phyloP scores from a whole-genome alignment of 768 basidiomycete genomes.

The Leucosporidium scottii region DNA sequence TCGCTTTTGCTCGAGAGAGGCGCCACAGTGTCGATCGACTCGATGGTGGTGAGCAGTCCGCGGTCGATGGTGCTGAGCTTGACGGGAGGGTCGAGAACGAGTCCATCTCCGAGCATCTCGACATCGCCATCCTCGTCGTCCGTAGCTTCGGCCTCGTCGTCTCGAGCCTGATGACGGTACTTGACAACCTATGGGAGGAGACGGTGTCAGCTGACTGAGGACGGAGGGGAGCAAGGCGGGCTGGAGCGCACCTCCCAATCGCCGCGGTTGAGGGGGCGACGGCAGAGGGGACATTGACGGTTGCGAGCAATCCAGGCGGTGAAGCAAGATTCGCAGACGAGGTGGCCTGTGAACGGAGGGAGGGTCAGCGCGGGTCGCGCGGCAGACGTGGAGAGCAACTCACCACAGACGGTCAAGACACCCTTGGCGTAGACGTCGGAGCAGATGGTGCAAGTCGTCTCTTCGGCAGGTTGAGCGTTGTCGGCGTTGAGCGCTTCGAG shows the following conservation, averaged over 20 bases:
- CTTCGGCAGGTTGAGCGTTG: constrained; percentile 9
- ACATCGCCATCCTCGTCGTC: background rate
- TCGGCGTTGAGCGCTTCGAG: constrained; percentile 24
- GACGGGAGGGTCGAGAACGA: background rate
- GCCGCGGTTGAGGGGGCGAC: constrained; percentile 1
- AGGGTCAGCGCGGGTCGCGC: background rate
- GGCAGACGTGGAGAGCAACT: background rate
- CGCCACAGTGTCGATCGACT: constrained; percentile 8
- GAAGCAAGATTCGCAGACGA: constrained; percentile 30
- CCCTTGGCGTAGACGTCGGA: constrained; percentile 10
- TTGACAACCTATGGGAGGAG: constrained; percentile 7
- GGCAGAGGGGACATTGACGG: constrained; percentile 32
- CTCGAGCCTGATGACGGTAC: background rate
- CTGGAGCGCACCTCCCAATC: background rate
- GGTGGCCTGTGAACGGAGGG: constrained; percentile 5
- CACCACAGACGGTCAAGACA: constrained; percentile 32
- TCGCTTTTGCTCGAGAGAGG: background rate
- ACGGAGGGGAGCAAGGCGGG: too few relatives aligned
- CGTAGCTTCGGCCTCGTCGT: background rate
- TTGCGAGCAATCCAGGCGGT: constrained; percentile 17
- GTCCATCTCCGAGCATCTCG: background rate
- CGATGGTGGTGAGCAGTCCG: background rate
- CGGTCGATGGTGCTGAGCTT: constrained; percentile 6
- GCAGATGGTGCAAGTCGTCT: constrained; percentile 31
- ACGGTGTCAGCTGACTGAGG: background rate